Conservation (phyloP, 495 filamentous ascomycete species). For the Aspergillus coremiiformis region DNA sequence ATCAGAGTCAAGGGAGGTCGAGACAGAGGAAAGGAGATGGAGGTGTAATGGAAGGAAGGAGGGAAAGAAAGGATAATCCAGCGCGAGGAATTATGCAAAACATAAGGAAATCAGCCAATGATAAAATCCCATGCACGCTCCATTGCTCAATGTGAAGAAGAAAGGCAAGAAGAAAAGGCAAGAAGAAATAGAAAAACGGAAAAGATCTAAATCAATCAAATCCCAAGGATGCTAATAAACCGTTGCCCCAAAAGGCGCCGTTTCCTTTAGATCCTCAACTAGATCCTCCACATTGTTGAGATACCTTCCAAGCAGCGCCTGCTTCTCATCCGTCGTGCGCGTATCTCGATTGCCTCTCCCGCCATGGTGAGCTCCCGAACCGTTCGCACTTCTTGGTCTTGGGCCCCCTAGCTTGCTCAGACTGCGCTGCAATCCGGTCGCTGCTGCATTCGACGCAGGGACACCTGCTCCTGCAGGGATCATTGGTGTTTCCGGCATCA, state of each 20-base stretch:
- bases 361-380: conserved; percentile 27
- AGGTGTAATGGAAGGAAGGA: conserved; percentile 11
- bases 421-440: conserved; percentile 52
- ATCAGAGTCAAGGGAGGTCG: conserved; percentile 3
- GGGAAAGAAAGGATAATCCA: conserved; percentile 10
- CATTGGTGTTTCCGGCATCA: conserved; percentile 80
- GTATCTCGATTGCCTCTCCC: conserved; percentile 42
- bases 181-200: background rate
- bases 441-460: conserved; percentile 31
- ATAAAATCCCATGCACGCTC: conserved; percentile 14
- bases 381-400: conserved; percentile 31
- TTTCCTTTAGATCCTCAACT: conserved; percentile 82
- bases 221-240: conserved; percentile 28
- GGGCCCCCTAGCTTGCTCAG: conserved; percentile 58
- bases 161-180: background rate
- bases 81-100: conserved; percentile 4
- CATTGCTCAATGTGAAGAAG: conserved; percentile 17
- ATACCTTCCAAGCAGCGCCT: conserved; percentile 69
- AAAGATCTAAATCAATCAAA: conserved; percentile 4
- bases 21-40: background rate
- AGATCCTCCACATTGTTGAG: conserved; percentile 86
- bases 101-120: conserved; percentile 5
- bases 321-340: conserved; percentile 79
- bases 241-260: conserved; percentile 45
- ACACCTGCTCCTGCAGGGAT: conserved; percentile 32